Conservation (phyloP, 768 basidiomycete genomes). For the Chalciporus chontae region DNA sequence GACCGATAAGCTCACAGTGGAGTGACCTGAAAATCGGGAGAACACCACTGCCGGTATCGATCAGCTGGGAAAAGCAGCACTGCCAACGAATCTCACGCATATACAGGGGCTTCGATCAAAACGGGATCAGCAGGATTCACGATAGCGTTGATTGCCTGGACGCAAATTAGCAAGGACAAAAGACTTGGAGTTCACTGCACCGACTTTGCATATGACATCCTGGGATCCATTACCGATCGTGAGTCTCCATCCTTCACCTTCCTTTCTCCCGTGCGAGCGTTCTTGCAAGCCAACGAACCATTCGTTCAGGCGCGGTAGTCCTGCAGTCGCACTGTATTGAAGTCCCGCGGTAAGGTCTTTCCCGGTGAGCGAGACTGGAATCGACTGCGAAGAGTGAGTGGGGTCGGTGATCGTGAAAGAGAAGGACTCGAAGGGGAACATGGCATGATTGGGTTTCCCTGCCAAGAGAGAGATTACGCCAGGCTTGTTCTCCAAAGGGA, state of each 20-base stretch:
- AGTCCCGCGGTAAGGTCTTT: conserved; percentile 62
- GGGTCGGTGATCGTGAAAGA: conserved; percentile 60
- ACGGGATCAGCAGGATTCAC: conserved; percentile 78
- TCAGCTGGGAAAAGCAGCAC: conserved; percentile 10
- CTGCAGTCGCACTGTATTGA: conserved; percentile 75
- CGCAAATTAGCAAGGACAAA: conserved; percentile 6
- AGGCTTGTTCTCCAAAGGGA: conserved; percentile 73
- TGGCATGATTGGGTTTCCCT: conserved; percentile 87
- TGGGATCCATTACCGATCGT: conserved; percentile 84
- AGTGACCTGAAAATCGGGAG: conserved; percentile 60
- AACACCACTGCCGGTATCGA: conserved; percentile 46
- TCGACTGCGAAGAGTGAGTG: conserved; percentile 40
- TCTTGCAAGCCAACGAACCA: conserved; percentile 77
- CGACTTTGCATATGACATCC: conserved; percentile 84
- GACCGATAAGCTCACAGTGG: conserved; percentile 58
- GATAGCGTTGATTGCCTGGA: conserved; percentile 65
- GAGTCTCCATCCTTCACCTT: conserved; percentile 68
- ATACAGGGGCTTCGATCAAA: conserved; percentile 79
- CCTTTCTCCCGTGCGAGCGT: conserved; percentile 57
- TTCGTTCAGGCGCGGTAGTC: conserved; percentile 56
- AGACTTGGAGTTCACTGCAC: neutral
- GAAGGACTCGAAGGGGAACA: conserved; percentile 87
- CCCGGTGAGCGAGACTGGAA: conserved; percentile 50
- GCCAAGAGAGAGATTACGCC: conserved; percentile 81
- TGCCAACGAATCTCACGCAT: conserved; percentile 48